Evolutionary conservation across 352 stramenopile species (phyloP).

Genomic region (Pythium rhizo-oryzae): DNA sequence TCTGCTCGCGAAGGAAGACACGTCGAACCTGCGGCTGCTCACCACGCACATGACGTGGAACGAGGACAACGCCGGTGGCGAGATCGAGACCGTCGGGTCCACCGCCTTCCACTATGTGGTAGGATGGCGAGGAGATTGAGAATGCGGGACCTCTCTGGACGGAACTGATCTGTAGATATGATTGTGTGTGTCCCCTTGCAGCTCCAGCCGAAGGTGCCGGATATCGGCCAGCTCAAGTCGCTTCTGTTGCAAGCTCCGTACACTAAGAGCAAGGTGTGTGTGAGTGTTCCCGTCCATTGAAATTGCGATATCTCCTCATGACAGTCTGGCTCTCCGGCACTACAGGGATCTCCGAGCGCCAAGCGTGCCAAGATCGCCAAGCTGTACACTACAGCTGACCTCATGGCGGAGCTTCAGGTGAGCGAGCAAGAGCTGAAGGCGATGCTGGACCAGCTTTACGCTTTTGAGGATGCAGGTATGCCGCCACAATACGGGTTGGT

Average conservation of each 20-base stretch:
- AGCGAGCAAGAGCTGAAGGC: slow-evolving; percentile 65
- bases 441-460: slow-evolving; percentile 63
- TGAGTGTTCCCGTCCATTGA: neutral
- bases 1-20: slow-evolving; percentile 80
- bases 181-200: slow-evolving; percentile 16
- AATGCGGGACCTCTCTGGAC: neutral
- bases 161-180: neutral
- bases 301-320: neutral
- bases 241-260: slow-evolving; percentile 71
- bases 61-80: slow-evolving; percentile 12
- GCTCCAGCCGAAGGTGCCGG: slow-evolving; percentile 64
- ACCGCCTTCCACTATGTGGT: slow-evolving; percentile 73
- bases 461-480: slow-evolving; percentile 68
- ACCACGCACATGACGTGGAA: slow-evolving; percentile 61
- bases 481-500: neutral
- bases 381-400: slow-evolving; percentile 61
- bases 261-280: slow-evolving; percentile 32
- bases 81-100: slow-evolving; percentile 62
- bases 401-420: slow-evolving; percentile 62
- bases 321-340: neutral
- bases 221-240: slow-evolving; percentile 55
- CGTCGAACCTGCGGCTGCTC: slow-evolving; percentile 77
- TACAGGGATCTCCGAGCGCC: slow-evolving; percentile 16
- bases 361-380: slow-evolving; percentile 60
- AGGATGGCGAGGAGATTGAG: neutral